A percentile compares a stretch with the other conserved stretches of the same genome.
phyloP scores from a whole-genome alignment of 768 basidiomycete species.

The Termitomyces sp. region DNA sequence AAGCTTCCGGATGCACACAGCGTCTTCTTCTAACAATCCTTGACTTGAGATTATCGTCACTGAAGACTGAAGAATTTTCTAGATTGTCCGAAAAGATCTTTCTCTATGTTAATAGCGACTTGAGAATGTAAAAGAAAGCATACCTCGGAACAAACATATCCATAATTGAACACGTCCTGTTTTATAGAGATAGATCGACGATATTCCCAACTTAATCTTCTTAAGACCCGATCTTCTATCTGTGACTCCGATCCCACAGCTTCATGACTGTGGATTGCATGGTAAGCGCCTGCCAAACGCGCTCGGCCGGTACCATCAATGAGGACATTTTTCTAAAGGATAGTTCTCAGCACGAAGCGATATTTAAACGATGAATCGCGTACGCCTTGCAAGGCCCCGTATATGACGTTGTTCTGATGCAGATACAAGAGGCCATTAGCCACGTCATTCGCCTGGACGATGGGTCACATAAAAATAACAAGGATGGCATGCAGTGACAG shows the following conservation, averaged over 20 bases:
- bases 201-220: no score
- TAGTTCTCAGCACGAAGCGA: no score
- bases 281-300: not conserved
- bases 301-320: not conserved
- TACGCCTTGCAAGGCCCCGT: not conserved
- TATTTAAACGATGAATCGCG: not conserved
- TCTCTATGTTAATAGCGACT: not conserved
- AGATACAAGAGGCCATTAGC: not conserved
- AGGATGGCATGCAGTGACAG: not conserved
- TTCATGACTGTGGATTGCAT: no score
- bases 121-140: not conserved
- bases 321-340: not conserved
- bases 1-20: not conserved
- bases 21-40: not conserved
- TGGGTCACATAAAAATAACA: not conserved
- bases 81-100: not conserved
- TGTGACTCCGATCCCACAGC: no score
- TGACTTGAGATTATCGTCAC: no score
- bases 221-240: no score
- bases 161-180: slow-evolving; percentile 4
- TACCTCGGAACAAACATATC: slow-evolving; percentile 5
- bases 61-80: not conserved
- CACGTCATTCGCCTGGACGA: not conserved
- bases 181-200: no score
- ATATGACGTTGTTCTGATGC: not conserved